Evolutionary conservation across 2,329 filamentous ascomycete genomes (phyloP), one percentile per base, ranked within the genome.

Genomic region (Diaporthe caulivora): DNA sequence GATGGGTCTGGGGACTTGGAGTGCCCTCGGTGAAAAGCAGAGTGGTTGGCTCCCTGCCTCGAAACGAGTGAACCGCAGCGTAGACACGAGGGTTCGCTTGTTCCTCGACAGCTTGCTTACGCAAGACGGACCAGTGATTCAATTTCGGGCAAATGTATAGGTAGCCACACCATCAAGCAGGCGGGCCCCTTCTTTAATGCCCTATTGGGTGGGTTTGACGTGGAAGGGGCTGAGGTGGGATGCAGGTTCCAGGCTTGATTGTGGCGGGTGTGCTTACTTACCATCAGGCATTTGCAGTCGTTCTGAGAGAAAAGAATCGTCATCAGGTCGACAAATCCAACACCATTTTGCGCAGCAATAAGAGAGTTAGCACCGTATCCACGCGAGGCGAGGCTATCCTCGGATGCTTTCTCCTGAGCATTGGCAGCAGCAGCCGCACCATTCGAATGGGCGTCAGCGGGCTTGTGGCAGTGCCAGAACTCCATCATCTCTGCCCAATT

Each of bases 401-500:
- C 78, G 40, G 86, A 75, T 0, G 79, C 78, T 80, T 78, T 78
- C 34, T 76, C 70, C 24, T 79, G 70, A 53, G 73, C 75, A 37
- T 44, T 58, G 18, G 34, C 65, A 42, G 37, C 65, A 18, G 31
- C n/a, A 44, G 26, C 55, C 11, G 47, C 11, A 3, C 13, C 49
- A 31, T 6, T 49, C 31, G 31, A 21, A 18, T 53, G 55, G 24
- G 10, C 24, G 17, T 26, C 44, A 1, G 47, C 31, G 1, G 97
- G 97, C 83, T 98, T 98, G 82, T 99, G 97, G 80, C 97, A 99
- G 83, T 99, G 97, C 97, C 97, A 99, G 78, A 99, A 97, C 82
- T 99, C 97, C 97, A 99, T 99, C 95, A 99, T 97, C 84, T 99
- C 97, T 0, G 97, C 97, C 97, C 97, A 99, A 79, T 98, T 96